Evolutionary conservation across 805 yeast genomes (phyloP), one percentile per base, ranked within the genome.

Genomic region (Metschnikowia proteae): DNA sequence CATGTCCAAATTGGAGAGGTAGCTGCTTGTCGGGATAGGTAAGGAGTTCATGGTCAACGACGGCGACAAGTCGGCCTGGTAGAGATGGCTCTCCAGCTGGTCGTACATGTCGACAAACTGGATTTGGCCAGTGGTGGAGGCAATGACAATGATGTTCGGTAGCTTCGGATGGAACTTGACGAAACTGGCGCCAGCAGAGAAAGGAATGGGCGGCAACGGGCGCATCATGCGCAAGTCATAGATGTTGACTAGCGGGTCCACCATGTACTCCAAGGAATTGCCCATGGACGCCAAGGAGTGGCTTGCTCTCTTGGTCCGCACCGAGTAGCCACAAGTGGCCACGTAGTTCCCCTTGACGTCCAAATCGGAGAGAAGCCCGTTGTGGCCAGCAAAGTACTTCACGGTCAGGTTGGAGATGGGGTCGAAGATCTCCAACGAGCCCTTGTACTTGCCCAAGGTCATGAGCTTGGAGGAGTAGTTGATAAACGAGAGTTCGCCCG

Each of bases 121-220:
- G 49, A 94, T 71, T 51, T 89, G 92, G 13, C 98, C 98, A 23
- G 79, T 66, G 22, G 75, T 75, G 0, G 97, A 86, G 0, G 88
- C 85, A 6, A 88, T 82, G 4, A 89, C 64, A 39, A 89, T 80
- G 32, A 86, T 82, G 34, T 87, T 86, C 5, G 96, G 86, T 43
- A 90, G 62, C 51, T 86, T 85, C 5, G 98, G 97, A 67, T 92
- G 97, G 52, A 92, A 74, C 43, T 86, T 76, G 1, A 86, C 94
- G 61, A 79, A 86, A 7, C 86, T 76, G 0, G 98, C 97, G 9
- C 97, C 97, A 0, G 90, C 84, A 0, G 94, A 90, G 60, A 90
- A 89, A 3, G 97, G 81, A 6, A 92, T 74, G 3, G 97, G 97
- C 0, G 95, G 73, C 47, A 84, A 66, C 1, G 90, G 77, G 45